Conservation (phyloP, 495 filamentous ascomycete genomes). For the Tuber brumale region DNA sequence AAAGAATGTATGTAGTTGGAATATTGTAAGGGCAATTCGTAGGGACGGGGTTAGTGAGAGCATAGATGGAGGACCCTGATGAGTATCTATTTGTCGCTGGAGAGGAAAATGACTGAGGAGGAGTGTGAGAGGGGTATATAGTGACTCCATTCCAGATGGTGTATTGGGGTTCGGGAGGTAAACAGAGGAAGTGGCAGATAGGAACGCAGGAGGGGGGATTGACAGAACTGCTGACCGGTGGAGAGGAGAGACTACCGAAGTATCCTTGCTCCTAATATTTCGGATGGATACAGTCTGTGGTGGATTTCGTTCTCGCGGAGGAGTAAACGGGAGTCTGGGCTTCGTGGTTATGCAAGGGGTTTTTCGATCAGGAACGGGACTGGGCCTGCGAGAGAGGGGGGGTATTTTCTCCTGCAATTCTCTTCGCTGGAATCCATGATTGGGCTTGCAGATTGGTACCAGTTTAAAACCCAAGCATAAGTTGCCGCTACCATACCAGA, state of each 20-base stretch:
- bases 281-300: not conserved
- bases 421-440: not conserved
- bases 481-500: not conserved
- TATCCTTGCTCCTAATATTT: not conserved
- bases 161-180: not conserved
- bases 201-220: not conserved
- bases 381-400: not conserved
- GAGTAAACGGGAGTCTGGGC: not conserved
- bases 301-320: not conserved
- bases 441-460: not conserved
- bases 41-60: not conserved
- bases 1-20: slow-evolving; percentile 29
- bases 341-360: not conserved
- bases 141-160: not conserved
- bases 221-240: not conserved
- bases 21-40: not conserved
- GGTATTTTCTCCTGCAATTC: not conserved
- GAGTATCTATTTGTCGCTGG: not conserved
- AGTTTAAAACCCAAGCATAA: not conserved
- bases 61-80: not conserved
- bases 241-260: not conserved
- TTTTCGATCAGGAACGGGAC: not conserved
- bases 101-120: not conserved
- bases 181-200: not conserved
- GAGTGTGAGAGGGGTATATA: not conserved